These are phyloP conservation scores for Peronosclerospora sorghi DNA, from an alignment of 352 stramenopile species.

Conservation along the genomic window DNA sequence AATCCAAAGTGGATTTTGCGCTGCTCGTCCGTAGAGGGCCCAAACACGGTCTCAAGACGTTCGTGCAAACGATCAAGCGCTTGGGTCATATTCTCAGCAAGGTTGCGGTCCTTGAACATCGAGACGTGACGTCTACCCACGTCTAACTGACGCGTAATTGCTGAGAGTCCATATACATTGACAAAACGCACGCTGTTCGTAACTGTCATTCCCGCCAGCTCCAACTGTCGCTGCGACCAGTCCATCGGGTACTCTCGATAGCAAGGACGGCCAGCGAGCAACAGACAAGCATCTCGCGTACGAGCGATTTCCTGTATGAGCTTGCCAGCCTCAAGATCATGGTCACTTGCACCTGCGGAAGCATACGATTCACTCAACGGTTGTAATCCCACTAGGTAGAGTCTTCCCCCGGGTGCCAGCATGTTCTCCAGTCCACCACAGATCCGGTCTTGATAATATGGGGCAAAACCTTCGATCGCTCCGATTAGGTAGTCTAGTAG, in stretches of 20 bases:
- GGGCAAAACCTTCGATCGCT: slow-evolving; percentile 86
- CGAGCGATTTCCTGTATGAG: slow-evolving; percentile 59
- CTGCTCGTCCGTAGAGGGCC: slow-evolving; percentile 21
- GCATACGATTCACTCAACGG: slow-evolving; percentile 61
- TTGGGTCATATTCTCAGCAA: slow-evolving; percentile 25
- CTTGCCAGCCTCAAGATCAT: slow-evolving; percentile 23
- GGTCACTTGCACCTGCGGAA: slow-evolving; percentile 5
- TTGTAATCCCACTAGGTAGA: slow-evolving; percentile 85
- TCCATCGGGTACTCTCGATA: slow-evolving; percentile 87
- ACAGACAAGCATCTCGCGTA: slow-evolving; percentile 81
- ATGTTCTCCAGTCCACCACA: slow-evolving; percentile 52
- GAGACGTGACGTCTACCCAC: slow-evolving; percentile 76
- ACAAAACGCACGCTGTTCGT: slow-evolving; percentile 49
- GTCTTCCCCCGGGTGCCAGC: slow-evolving; percentile 67
- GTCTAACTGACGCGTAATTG: slow-evolving; percentile 83
- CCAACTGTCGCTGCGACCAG: slow-evolving; percentile 78
- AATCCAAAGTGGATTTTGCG: slow-evolving; percentile 66
- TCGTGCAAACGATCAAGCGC: slow-evolving; percentile 54
- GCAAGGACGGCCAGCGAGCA: slow-evolving; percentile 76
- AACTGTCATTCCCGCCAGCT: slow-evolving; percentile 38
- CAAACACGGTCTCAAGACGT: slow-evolving; percentile 19
- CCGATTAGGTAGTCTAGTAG: slow-evolving; percentile 85
- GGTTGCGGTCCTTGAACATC: slow-evolving; percentile 48
- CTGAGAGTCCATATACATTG: slow-evolving; percentile 82
- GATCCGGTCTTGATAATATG: slow-evolving; percentile 79